Conservation (phyloP, 2,329 filamentous ascomycete species). For the Cordyceps fumosorosea region DNA sequence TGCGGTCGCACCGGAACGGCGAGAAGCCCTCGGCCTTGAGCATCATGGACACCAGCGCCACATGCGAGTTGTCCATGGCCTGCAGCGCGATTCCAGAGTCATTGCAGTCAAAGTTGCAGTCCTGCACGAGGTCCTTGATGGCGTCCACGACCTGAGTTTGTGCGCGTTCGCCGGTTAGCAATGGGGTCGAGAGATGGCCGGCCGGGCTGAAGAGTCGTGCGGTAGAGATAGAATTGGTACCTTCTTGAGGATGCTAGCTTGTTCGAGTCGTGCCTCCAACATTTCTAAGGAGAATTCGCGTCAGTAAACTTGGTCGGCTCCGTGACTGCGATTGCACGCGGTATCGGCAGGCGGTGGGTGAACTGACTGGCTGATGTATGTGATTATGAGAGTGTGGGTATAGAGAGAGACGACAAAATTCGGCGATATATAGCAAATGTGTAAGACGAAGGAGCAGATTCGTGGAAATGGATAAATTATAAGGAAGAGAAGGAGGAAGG, state of each 20-base stretch:
- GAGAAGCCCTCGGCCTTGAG: constrained; percentile 92
- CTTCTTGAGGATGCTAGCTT: constrained; percentile 93
- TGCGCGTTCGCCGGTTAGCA: constrained; percentile 6
- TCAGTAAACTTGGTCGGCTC: neutral
- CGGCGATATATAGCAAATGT: neutral
- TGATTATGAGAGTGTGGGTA: neutral
- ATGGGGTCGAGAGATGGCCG: constrained; percentile 14
- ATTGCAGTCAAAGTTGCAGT: constrained; percentile 99
- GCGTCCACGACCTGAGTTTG: constrained; percentile 78
- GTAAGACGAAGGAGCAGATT: neutral
- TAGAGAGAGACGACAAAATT: neutral
- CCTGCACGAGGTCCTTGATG: constrained; percentile 98
- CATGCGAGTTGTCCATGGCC: constrained; percentile 99
- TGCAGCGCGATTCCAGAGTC: constrained; percentile 96
- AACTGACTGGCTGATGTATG: constrained; percentile 7
- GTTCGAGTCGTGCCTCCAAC: constrained; percentile 96
- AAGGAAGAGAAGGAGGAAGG: neutral
- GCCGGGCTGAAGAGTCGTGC: neutral
- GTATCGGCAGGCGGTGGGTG: neutral
- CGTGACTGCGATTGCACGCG: neutral
- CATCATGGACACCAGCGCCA: constrained; percentile 97
- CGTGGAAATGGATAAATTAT: neutral
- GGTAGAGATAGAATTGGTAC: constrained; percentile 36
- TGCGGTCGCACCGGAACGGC: constrained; percentile 96
- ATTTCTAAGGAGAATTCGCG: constrained; percentile 39